phyloP scores from a whole-genome alignment of 192 early-diverging fungal species.

The Chytriomyces hyalinus region DNA sequence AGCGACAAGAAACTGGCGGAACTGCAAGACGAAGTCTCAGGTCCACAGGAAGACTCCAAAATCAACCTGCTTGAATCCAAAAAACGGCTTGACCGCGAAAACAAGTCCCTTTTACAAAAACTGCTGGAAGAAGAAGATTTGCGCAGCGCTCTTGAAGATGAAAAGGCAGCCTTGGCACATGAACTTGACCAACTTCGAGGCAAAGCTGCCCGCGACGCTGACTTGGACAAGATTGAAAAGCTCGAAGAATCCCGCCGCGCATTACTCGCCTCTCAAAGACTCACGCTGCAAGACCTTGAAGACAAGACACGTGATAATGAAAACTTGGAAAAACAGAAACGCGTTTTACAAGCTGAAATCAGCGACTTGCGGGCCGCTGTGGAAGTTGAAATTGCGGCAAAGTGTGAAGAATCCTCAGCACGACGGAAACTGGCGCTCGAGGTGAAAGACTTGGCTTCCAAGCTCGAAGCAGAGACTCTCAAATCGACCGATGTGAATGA shows the following conservation, averaged over 20 bases:
- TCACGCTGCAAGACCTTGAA: constrained; percentile 79
- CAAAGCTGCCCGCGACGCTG: constrained; percentile 69
- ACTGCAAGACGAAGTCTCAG: constrained; percentile 70
- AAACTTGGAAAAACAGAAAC: constrained; percentile 69
- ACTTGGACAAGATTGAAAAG: constrained; percentile 70
- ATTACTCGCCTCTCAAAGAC: constrained; percentile 75
- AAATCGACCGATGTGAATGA: constrained; percentile 67
- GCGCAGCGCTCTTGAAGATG: constrained; percentile 59
- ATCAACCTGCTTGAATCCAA: constrained; percentile 64
- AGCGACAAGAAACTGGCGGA: constrained; percentile 73
- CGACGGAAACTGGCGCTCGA: constrained; percentile 63
- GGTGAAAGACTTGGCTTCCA: constrained; percentile 64
- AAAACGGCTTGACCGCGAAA: constrained; percentile 67
- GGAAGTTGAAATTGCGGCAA: constrained; percentile 68
- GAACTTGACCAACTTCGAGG: constrained; percentile 64
- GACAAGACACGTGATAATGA: constrained; percentile 75
- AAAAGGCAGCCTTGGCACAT: constrained; percentile 45
- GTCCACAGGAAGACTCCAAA: constrained; percentile 69
- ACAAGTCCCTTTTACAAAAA: constrained; percentile 56
- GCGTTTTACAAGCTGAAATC: constrained; percentile 64
- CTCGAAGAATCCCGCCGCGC: constrained; percentile 84
- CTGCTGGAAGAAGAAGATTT: constrained; percentile 63
- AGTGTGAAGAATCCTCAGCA: constrained; percentile 66
- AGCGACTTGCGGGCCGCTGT: constrained; percentile 66
- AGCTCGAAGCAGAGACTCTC: constrained; percentile 65